A percentile compares a stretch with the other conserved stretches of the same genome.
These are phyloP conservation scores for Hemisphaericaspora nanyangensis DNA, from an alignment of 805 yeast genomes.

Conservation along the genomic window DNA sequence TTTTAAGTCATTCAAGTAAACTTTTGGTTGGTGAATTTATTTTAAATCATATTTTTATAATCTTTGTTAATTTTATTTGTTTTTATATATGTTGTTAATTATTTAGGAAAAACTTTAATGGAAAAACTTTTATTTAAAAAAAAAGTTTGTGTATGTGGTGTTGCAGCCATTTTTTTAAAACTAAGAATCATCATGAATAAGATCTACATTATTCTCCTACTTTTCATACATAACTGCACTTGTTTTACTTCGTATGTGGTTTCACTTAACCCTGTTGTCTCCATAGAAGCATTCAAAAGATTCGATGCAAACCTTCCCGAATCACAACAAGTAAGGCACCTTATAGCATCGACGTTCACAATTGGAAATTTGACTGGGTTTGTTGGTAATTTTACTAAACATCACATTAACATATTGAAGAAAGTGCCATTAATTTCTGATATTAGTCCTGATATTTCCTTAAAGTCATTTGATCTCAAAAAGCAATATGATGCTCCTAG, in stretches of 20 bases:
- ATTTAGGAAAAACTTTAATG: conserved; percentile 2
- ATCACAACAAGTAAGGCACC: conserved; percentile 40
- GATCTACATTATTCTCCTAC: neutral
- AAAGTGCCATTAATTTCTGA: conserved; percentile 63
- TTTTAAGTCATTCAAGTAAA: conserved; percentile 16
- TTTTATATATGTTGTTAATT: conserved; percentile 2
- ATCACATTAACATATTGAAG: conserved; percentile 43
- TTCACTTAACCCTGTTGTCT: conserved; percentile 47
- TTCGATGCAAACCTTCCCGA: conserved; percentile 37
- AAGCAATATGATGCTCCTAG: conserved; percentile 50
- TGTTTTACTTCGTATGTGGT: conserved; percentile 37
- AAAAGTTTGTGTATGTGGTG: neutral
- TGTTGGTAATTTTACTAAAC: conserved; percentile 54
- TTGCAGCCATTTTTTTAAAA: neutral
- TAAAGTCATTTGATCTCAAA: conserved; percentile 51
- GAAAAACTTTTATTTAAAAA: conserved; percentile 2
- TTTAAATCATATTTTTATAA: neutral
- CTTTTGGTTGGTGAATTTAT: neutral
- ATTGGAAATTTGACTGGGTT: conserved; percentile 73
- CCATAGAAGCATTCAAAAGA: conserved; percentile 45
- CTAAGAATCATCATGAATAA: neutral
- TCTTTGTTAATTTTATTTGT: conserved; percentile 1
- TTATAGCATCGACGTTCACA: conserved; percentile 50
- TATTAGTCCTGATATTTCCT: conserved; percentile 62
- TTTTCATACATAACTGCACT: neutral